Percentiles rank a stretch among this genome's conserved stretches.
These are phyloP conservation scores for Nicotiana tomentosiformis DNA, from an alignment of 257 asterid species.

Conservation along the genomic window DNA sequence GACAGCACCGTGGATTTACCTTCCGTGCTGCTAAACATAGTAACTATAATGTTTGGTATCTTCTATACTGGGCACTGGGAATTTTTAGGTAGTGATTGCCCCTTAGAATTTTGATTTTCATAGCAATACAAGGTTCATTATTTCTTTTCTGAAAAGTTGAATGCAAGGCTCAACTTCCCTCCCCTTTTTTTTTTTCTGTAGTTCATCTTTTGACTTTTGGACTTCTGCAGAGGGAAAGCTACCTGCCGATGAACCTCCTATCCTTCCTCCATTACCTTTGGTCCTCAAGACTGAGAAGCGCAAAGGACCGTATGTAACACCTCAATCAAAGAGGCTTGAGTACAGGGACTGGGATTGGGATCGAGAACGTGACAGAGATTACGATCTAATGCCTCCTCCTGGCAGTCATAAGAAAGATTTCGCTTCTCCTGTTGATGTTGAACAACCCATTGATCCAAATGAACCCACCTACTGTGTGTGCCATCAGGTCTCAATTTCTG, in stretches of 20 bases:
- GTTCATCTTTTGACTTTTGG: slow-evolving; percentile 6
- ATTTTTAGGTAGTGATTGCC: not conserved
- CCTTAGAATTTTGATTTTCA: not conserved
- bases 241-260: slow-evolving; percentile 76
- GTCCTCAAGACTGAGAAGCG: slow-evolving; percentile 80
- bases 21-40: not conserved
- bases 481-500: slow-evolving; percentile 60
- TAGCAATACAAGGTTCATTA: not conserved
- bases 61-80: not conserved
- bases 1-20: not conserved
- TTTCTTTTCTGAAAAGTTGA: not conserved
- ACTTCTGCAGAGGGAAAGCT: slow-evolving; percentile 76
- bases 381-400: slow-evolving; percentile 99
- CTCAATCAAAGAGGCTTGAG: slow-evolving; percentile 73
- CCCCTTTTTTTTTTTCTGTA: not conserved
- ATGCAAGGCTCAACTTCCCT: not conserved
- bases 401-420: slow-evolving; percentile 79
- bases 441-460: slow-evolving; percentile 89
- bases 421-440: slow-evolving; percentile 60
- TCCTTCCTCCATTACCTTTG: slow-evolving; percentile 82
- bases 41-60: not conserved
- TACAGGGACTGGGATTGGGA: slow-evolving; percentile 88
- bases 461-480: slow-evolving; percentile 98
- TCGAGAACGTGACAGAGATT: slow-evolving; percentile 87
- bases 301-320: slow-evolving; percentile 43